Base-by-base conservation (phyloP, 306 rosid genomes). In the Prunus fruticosa region DNA sequence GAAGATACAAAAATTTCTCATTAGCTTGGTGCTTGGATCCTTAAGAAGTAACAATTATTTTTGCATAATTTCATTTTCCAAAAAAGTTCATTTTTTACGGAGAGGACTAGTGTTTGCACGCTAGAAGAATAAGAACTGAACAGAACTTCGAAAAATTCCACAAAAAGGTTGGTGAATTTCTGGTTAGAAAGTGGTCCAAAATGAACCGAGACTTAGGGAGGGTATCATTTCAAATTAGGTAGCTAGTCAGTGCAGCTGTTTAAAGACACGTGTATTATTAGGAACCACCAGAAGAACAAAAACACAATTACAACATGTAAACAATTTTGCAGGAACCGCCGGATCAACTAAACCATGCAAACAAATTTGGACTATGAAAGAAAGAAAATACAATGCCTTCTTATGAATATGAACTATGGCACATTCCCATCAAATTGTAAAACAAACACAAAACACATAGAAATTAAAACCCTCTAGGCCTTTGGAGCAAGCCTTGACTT, bases 401-500 rank as follows among this genome's bases (percentile, higher is more conserved):
- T 56, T 25, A 20, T 6, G 57, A 2, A 52, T 0, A 16, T 6
- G 3, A 16, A 56, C 27, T 8, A n/a, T 1, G 27, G 4, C 28
- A 77, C 58, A 76, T 49, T 8, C 13, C 65, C 49, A 60, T 23
- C 32, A 50, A 23, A 57, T 8, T 64, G 60, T n/a, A 71, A 43
- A 20, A 19, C 25, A 13, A 43, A 47, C 43, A 66, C 16, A 73
- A 65, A 54, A 0, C 68, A 64, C 4, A 34, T 2, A 11, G 14
- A 0, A 16, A 30, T 12, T 60, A 6, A 1, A 30, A n/a, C 16
- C 34, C 28, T 16, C 78, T 77, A 85, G 64, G 82, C 79, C 86
- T 87, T 86, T 25, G 97, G 89, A 10, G 97, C 92, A 64, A 89
- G 76, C 80, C 72, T 86, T 19, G 86, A 76, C 88, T 87, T 92